These are phyloP conservation scores for Talaromyces sp. DNA, from an alignment of 2,329 filamentous ascomycete genomes.

Conservation along the genomic window DNA sequence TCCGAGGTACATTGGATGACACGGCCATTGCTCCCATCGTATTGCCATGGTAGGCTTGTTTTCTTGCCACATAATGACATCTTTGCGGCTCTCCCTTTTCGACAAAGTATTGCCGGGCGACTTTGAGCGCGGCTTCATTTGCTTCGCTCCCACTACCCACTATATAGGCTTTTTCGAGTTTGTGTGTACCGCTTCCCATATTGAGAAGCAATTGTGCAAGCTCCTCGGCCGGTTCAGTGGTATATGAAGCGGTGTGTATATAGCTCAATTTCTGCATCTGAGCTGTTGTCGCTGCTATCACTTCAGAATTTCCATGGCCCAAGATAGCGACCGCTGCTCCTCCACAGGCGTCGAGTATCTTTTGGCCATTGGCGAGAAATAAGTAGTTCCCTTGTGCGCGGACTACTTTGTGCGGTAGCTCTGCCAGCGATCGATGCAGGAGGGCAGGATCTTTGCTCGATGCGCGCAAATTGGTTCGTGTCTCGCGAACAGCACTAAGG, in stretches of 20 bases:
- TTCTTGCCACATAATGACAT: constrained; percentile 44
- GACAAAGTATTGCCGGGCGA: constrained; percentile 49
- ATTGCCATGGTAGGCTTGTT: constrained; percentile 51
- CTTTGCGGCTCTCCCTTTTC: constrained; percentile 37
- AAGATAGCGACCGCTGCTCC: constrained; percentile 69
- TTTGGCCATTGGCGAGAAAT: constrained; percentile 52
- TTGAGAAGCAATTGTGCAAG: constrained; percentile 1
- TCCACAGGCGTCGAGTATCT: constrained; percentile 67
- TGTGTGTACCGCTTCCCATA: neutral
- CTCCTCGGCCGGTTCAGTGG: constrained; percentile 6
- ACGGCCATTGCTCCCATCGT: constrained; percentile 48
- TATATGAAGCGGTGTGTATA: constrained; percentile 7
- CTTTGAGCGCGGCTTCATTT: constrained; percentile 49
- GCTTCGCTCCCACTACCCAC: constrained; percentile 33
- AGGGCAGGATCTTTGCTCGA: neutral
- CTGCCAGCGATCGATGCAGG: constrained; percentile 4
- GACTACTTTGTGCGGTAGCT: constrained; percentile 1
- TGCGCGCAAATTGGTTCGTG: neutral
- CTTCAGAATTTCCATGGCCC: constrained; percentile 61
- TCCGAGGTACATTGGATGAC: constrained; percentile 34
- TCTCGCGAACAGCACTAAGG: neutral
- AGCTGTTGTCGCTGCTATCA: constrained; percentile 56
- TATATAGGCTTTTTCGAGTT: neutral
- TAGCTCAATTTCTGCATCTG: constrained; percentile 60
- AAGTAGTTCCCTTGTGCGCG: constrained; percentile 47